These are phyloP conservation scores for Phytopythium cucurbitacearum DNA, from an alignment of 352 stramenopile genomes.

Conservation along the genomic window DNA sequence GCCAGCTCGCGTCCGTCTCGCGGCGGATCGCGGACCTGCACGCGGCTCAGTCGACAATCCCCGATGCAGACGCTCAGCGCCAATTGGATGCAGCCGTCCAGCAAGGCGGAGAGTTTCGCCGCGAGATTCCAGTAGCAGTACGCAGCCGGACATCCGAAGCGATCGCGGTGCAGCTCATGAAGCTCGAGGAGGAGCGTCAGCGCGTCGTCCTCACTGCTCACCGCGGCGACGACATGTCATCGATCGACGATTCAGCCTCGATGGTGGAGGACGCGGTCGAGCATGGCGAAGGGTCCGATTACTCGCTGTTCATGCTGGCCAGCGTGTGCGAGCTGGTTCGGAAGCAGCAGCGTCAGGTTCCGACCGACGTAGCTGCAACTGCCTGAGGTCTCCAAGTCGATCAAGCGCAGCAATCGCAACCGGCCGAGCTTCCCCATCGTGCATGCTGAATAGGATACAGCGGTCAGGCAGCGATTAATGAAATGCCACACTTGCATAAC, in stretches of 20 bases:
- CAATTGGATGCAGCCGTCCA: background rate
- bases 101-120: background rate
- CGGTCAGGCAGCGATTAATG: no score
- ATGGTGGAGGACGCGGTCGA: conserved; percentile 5
- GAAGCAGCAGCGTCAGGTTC: no score
- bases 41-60: background rate
- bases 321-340: conserved; percentile 20
- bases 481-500: no score
- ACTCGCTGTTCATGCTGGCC: conserved; percentile 22
- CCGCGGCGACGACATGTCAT: background rate
- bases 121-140: background rate
- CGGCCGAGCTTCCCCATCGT: no score
- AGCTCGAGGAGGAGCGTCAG: conserved; percentile 1
- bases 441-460: no score
- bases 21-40: conserved; percentile 41
- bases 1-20: conserved; percentile 55
- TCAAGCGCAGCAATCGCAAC: no score
- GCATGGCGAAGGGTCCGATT: conserved; percentile 16
- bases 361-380: no score
- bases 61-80: background rate
- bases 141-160: no score
- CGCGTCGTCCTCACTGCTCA: no score
- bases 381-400: no score
- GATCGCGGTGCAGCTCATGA: background rate
- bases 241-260: conserved; percentile 4